These are phyloP conservation scores for Bombardia bombarda DNA, from an alignment of 495 filamentous ascomycete species.

Conservation along the genomic window DNA sequence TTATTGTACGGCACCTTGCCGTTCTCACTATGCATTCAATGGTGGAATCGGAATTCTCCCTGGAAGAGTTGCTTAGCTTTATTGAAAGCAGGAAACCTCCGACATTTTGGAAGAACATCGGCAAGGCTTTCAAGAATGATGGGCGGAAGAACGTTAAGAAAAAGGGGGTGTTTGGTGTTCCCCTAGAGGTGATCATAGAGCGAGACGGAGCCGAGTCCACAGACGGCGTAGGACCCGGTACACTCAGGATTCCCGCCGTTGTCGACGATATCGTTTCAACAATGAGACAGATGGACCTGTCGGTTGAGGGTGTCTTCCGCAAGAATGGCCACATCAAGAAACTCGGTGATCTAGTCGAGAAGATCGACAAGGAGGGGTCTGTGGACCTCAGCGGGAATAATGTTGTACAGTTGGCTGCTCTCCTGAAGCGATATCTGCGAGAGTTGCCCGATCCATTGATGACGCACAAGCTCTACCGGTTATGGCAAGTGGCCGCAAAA, in stretches of 20 bases:
- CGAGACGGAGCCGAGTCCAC: constrained; percentile 92
- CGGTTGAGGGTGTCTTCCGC: constrained; percentile 95
- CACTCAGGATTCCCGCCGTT: constrained; percentile 77
- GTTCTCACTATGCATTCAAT: constrained; percentile 93
- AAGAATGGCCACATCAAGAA: constrained; percentile 98
- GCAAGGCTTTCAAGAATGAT: constrained; percentile 88
- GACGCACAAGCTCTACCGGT: constrained; percentile 86
- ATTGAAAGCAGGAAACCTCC: constrained; percentile 83
- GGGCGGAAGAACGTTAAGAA: constrained; percentile 72
- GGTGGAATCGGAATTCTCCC: constrained; percentile 78
- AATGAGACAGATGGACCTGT: constrained; percentile 98
- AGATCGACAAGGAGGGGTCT: constrained; percentile 72
- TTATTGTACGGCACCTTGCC: constrained; percentile 91
- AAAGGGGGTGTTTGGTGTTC: constrained; percentile 88
- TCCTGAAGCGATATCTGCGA: constrained; percentile 91
- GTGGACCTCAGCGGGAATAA: constrained; percentile 77
- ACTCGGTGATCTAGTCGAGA: constrained; percentile 72
- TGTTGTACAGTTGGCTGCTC: constrained; percentile 87
- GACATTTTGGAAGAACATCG: constrained; percentile 96
- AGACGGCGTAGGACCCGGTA: constrained; percentile 87
- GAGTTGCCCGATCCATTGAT: constrained; percentile 92
- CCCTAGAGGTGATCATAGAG: constrained; percentile 77
- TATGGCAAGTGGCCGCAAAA: constrained; percentile 87
- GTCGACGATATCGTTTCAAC: constrained; percentile 87
- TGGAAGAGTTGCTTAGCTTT: constrained; percentile 89